Evolutionary conservation across 2,329 filamentous ascomycete genomes (phyloP), one percentile per base, ranked within the genome.

Genomic region (Colletotrichum salicis): DNA sequence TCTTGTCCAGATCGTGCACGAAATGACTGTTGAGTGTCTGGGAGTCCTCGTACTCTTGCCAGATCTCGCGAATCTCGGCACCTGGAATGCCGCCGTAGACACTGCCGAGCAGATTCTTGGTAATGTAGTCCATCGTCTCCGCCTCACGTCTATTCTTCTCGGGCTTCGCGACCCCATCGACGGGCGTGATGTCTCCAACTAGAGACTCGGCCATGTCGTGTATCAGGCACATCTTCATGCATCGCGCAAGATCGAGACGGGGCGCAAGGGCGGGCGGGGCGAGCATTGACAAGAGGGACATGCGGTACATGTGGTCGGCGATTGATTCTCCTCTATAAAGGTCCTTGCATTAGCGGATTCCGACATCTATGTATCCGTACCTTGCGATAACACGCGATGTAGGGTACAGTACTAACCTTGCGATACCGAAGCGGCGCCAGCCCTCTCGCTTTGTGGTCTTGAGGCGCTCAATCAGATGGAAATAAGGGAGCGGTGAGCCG

Each of bases 251-350:
- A 80, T 98, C 93, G 78, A 98, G 86, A 51, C 88, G 89, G 0
- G 90, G 83, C 2, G 91, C 87, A 12, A 98, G 89, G 1, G 92
- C 84, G 0, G 93, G 87, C 1, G 96, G 96, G 2, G 94, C 95
- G 75, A 98, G 90, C 91, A 99, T 94, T 74, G 94, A 95, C 82
- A 99, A 94, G 76, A 99, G 89, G 61, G 95, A 94, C 96, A 99
- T 99, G 84, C 96, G 95, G 84, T 98, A 99, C 96, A 99, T 99
- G 87, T 99, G 96, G 84, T 99, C 96, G 65, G 94, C 89, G 79
- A 99, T 98, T 2, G 94, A 97, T 83, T 99, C 96, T 80, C 94
- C 93, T 70, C 88, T 91, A 74, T 6, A 10, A 15, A n/a, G 5
- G 31, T 15, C 19, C 4, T 24, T 54, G 68, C 22, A 63, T 64